Conservation (phyloP, 768 basidiomycete genomes). For the Leccinum aurantiacum region DNA sequence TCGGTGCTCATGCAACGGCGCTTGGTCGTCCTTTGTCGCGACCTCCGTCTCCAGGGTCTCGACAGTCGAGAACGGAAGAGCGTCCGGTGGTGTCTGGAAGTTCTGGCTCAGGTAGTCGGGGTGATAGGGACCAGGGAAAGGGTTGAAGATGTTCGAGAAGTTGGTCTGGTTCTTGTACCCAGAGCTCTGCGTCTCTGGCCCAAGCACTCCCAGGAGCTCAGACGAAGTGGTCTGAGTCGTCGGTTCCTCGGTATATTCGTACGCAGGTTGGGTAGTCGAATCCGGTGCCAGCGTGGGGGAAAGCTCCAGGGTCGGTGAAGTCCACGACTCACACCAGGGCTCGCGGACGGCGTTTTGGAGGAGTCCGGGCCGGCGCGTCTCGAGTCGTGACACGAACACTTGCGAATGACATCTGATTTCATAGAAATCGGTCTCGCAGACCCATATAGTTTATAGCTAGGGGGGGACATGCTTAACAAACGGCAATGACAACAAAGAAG, state of each 20-base stretch:
- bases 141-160: constrained; percentile 38
- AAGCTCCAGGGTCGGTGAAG: constrained; percentile 60
- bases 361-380: constrained; percentile 52
- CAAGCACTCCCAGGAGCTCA: constrained; percentile 51
- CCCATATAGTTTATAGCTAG: constrained; percentile 78
- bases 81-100: constrained; percentile 45
- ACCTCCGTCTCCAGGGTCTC: constrained; percentile 48
- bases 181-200: constrained; percentile 29
- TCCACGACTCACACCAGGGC: constrained; percentile 69
- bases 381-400: constrained; percentile 80
- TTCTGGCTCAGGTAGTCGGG: constrained; percentile 66
- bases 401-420: constrained; percentile 90
- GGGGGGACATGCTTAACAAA: constrained; percentile 12
- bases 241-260: constrained; percentile 50
- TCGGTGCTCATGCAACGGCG: constrained; percentile 70
- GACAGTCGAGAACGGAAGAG: constrained; percentile 52
- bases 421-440: constrained; percentile 85
- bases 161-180: constrained; percentile 29
- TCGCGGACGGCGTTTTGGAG: constrained; percentile 72
- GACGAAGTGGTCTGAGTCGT: constrained; percentile 43
- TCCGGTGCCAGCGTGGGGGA: constrained; percentile 73
- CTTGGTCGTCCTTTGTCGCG: constrained; percentile 50
- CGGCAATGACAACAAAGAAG: neutral
- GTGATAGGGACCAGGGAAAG: constrained; percentile 73
- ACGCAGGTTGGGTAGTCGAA: constrained; percentile 58